A percentile compares a stretch with the other conserved stretches of the same genome.
Conservation (phyloP, 306 rosid species). For the Castanea mollissima region DNA sequence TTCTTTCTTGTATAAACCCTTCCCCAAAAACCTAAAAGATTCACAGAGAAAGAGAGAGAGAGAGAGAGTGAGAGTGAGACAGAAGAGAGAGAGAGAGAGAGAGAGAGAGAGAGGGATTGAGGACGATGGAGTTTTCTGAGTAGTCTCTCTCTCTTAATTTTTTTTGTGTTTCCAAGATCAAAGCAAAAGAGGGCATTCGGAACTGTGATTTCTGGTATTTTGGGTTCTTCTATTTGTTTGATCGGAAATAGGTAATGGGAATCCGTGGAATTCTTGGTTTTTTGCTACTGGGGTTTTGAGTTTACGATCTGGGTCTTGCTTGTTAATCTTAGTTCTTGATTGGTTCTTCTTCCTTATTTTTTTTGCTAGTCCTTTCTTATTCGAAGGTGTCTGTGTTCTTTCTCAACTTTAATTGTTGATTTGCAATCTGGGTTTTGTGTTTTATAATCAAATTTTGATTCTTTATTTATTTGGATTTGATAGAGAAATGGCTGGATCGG, state of each 20-base stretch:
- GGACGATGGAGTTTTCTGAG: constrained; percentile 29
- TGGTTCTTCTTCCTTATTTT: constrained; percentile 11
- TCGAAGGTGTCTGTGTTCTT: not conserved
- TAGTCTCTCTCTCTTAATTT: constrained; percentile 27
- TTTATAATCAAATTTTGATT: not conserved
- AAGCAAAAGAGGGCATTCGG: no score
- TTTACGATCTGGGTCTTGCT: constrained; percentile 14
- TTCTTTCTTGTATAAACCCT: constrained; percentile 3
- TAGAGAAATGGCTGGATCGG: constrained; percentile 44
- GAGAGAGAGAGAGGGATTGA: constrained; percentile 19
- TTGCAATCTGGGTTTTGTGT: not conserved
- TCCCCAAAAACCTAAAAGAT: constrained; percentile 7
- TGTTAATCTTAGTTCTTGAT: constrained; percentile 22
- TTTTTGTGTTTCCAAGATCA: not conserved
- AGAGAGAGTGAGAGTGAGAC: not conserved
- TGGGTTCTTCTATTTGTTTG: not conserved
- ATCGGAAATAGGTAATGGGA: constrained; percentile 5
- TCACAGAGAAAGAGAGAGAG: not conserved
- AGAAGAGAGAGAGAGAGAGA: not conserved
- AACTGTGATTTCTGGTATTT: not conserved
- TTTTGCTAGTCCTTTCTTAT: not conserved
- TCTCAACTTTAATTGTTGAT: not conserved
- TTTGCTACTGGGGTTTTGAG: not conserved
- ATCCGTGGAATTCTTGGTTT: constrained; percentile 1
- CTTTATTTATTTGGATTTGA: not conserved